Conservation (phyloP, 2,329 filamentous ascomycete genomes). For the Fusarium palustre region DNA sequence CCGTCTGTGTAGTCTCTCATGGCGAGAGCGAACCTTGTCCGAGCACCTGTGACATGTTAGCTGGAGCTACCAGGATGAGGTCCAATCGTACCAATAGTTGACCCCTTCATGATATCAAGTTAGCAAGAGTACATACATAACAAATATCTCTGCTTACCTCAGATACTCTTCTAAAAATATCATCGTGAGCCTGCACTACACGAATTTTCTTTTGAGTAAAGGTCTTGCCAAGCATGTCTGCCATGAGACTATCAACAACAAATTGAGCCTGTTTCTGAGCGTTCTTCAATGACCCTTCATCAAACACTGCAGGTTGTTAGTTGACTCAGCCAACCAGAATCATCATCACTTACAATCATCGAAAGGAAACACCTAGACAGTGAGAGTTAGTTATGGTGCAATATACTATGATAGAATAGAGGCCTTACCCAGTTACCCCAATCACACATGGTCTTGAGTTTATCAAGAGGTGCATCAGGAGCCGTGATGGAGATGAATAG, state of each 20-base stretch:
- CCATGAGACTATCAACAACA: conserved; percentile 21
- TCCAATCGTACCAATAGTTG: neutral
- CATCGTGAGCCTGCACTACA: conserved; percentile 23
- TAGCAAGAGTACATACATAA: fast-evolving
- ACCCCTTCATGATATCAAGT: neutral
- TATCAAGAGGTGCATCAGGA: conserved; percentile 14
- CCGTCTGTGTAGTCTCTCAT: conserved; percentile 26
- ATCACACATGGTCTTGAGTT: conserved; percentile 25
- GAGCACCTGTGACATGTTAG: neutral
- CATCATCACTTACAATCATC: conserved; percentile 1
- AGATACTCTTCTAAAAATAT: conserved; percentile 15
- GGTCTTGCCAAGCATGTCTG: conserved; percentile 8
- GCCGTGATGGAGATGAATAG: conserved; percentile 19
- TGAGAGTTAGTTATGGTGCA: neutral
- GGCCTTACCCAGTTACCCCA: conserved; percentile 25
- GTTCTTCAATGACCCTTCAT: conserved; percentile 18
- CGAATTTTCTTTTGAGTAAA: conserved; percentile 6
- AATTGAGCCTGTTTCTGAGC: conserved; percentile 9
- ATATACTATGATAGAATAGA: fast-evolving
- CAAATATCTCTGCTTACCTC: neutral
- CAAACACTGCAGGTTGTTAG: neutral
- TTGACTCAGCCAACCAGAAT: fast-evolving
- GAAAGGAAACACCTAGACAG: conserved; percentile 11
- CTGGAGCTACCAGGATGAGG: fast-evolving
- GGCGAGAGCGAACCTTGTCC: conserved; percentile 5